phyloP scores from a whole-genome alignment of 495 filamentous ascomycete species.

The Xylaria palmicola region DNA sequence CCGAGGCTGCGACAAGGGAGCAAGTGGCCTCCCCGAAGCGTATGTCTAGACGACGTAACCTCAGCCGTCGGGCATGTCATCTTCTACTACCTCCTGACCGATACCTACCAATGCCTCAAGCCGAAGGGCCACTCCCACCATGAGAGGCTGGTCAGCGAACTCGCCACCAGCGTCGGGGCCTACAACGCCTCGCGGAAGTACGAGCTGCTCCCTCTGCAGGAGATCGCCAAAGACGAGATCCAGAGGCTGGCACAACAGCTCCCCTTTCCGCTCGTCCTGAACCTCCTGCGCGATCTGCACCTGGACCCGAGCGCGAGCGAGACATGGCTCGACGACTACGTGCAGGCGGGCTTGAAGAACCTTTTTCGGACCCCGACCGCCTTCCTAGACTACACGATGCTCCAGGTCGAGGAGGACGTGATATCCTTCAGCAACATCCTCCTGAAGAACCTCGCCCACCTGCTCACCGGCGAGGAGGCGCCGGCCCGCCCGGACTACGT shows the following conservation, averaged over 20 bases:
- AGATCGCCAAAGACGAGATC: constrained; percentile 16
- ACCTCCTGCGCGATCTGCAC: constrained; percentile 20
- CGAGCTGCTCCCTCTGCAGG: constrained; percentile 19
- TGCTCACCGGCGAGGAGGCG: not conserved
- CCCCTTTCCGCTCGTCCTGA: constrained; percentile 21
- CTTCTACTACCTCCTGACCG: constrained; percentile 23
- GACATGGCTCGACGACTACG: constrained; percentile 20
- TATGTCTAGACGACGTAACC: not conserved
- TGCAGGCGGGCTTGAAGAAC: constrained; percentile 19
- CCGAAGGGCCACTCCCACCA: constrained; percentile 7
- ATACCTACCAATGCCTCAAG: constrained; percentile 19
- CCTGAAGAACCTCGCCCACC: constrained; percentile 5
- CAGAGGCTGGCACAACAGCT: constrained; percentile 10
- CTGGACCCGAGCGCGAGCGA: constrained; percentile 17
- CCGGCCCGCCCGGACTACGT: not conserved
- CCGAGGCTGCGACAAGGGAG: not conserved
- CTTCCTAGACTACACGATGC: constrained; percentile 2
- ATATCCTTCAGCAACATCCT: constrained; percentile 12
- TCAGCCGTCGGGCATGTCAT: constrained; percentile 16
- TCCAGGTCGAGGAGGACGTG: not conserved
- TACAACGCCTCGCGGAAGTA: constrained; percentile 17
- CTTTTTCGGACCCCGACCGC: constrained; percentile 2
- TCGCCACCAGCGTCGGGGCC: constrained; percentile 12
- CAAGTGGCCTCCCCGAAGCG: not conserved
- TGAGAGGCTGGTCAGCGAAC: constrained; percentile 13